Base-by-base conservation (phyloP, 495 filamentous ascomycete species). In the Talaromyces nanjingensis region DNA sequence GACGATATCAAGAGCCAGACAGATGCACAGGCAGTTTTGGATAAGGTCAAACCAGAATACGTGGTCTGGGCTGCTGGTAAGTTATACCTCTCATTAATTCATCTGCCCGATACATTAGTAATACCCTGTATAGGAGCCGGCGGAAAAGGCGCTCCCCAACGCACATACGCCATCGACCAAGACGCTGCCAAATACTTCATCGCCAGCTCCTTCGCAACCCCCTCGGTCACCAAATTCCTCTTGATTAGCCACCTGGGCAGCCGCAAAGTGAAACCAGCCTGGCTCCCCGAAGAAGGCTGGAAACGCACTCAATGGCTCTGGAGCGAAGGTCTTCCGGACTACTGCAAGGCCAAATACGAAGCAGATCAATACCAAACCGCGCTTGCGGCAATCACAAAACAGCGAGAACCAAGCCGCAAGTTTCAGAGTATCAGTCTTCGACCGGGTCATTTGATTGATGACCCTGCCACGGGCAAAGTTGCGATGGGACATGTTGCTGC, bases 41-140 rank as follows among this genome's bases (percentile, higher is more conserved):
- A 88, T 16, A 71, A 81, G 37, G 81, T 83, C 2, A 79, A 79
- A 47, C 83, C 86, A 0, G 84, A 90, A 65, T 92, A 88, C 71
- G 86, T 96, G 9, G 83, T 93, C 55, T 96, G 87, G 87, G 86
- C 86, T 69, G 91, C 91, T 39, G 90, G 88, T 87, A 73, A 49
- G 76, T 65, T 14, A 29, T 27, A 25, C 25, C 2, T 14, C 25
- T 14, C 0, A 27, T 22, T 24, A 16, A 53, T 8, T 1, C 57
- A 6, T 6, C 6, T 34, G n/a, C 20, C 31, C 34, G 18, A 6
- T 59, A n/a, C n/a, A n/a, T n/a, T n/a, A n/a, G n/a, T n/a, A n/a
- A 56, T 25, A 42, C 14, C 31, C 45, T 16, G 45, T 52, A 18
- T 37, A 86, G 86, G 86, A 25, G 90, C 90, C 24, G 91, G 89